phyloP scores from a whole-genome alignment of 129 eudicot genomes.

The Saussurea involucrata region DNA sequence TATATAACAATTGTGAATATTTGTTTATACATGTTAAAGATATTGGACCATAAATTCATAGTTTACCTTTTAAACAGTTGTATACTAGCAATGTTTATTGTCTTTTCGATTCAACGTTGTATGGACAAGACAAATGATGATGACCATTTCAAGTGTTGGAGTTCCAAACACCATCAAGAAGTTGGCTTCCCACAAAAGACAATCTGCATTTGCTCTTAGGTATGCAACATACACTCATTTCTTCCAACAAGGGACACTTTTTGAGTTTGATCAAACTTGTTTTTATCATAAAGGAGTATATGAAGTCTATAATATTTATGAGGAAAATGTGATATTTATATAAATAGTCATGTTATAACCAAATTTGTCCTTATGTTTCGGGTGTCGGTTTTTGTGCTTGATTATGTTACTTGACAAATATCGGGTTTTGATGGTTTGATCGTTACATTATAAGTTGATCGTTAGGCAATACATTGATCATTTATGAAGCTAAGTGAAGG shows the following conservation, averaged over 20 bases:
- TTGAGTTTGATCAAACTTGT: not conserved
- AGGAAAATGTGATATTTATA: too few relatives aligned
- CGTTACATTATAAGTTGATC: too few relatives aligned
- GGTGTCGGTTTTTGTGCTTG: too few relatives aligned
- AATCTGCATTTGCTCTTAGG: constrained; percentile 97
- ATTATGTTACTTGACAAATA: too few relatives aligned
- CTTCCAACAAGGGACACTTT: not conserved
- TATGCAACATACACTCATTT: constrained; percentile 11
- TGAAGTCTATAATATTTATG: too few relatives aligned
- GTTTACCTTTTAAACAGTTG: too few relatives aligned
- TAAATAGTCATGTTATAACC: too few relatives aligned
- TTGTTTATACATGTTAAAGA: not conserved
- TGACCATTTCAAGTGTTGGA: constrained; percentile 94
- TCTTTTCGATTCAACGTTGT: constrained; percentile 49
- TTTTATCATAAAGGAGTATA: not conserved
- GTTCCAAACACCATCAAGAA: constrained; percentile 90
- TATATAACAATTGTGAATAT: too few relatives aligned
- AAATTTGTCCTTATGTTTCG: too few relatives aligned
- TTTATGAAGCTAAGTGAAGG: too few relatives aligned
- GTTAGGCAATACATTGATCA: too few relatives aligned
- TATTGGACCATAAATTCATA: not conserved
- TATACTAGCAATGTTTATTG: not conserved
- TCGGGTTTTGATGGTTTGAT: too few relatives aligned
- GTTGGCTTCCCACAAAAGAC: constrained; percentile 88
- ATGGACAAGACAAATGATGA: constrained; percentile 94